These are phyloP conservation scores for Leccinum disarticulatum DNA, from an alignment of 768 basidiomycete genomes.

Conservation along the genomic window DNA sequence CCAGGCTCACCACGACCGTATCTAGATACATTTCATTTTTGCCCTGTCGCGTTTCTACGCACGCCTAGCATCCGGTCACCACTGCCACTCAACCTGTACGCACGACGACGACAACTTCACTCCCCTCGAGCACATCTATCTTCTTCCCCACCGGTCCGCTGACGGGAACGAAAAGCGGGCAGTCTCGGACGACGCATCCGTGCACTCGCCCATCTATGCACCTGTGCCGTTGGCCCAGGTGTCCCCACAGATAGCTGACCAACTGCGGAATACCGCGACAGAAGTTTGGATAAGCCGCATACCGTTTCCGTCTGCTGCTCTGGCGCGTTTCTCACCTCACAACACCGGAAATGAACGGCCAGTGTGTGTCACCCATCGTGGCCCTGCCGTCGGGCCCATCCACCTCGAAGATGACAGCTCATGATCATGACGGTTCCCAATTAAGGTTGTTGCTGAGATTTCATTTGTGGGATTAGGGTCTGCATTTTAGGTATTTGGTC, in stretches of 20 bases:
- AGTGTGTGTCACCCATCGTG: background rate
- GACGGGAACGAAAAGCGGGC: slow-evolving; percentile 9
- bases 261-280: slow-evolving; percentile 52
- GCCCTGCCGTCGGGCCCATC: slow-evolving; percentile 20
- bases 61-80: slow-evolving; percentile 47
- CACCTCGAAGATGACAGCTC: slow-evolving; percentile 15
- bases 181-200: background rate
- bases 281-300: slow-evolving; percentile 61
- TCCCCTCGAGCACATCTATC: slow-evolving; percentile 59
- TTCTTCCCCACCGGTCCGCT: slow-evolving; percentile 43
- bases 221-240: slow-evolving; percentile 60
- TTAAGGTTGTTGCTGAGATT: background rate
- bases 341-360: slow-evolving; percentile 4
- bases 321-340: background rate
- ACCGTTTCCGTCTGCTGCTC: slow-evolving; percentile 5
- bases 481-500: background rate
- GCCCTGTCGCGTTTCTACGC: slow-evolving; percentile 67
- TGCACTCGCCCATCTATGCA: slow-evolving; percentile 52
- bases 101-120: slow-evolving; percentile 25
- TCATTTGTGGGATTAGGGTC: background rate
- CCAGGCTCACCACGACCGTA: slow-evolving; percentile 2
- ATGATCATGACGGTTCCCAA: slow-evolving; percentile 1
- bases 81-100: slow-evolving; percentile 4
- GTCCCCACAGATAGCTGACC: slow-evolving; percentile 49
- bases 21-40: slow-evolving; percentile 73